Evolutionary conservation across 1,139 yeast species (phyloP), one percentile per base, ranked within the genome.

Genomic region (Yamadazyma diddensiae): DNA sequence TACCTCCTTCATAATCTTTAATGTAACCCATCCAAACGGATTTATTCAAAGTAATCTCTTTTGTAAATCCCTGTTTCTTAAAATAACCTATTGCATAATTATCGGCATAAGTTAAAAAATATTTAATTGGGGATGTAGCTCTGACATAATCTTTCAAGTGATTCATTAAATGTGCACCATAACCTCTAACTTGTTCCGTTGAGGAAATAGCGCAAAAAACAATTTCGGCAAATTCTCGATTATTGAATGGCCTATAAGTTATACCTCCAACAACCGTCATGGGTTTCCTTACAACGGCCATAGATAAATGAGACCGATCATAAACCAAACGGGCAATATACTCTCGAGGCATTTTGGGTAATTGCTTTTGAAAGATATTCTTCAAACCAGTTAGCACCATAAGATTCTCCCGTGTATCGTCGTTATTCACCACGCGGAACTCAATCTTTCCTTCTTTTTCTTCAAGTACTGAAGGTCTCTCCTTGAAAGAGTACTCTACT

Each of bases 1-100:
- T 94, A 48, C 98, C 98, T 22, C 99, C 99, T 63, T 92, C 99
- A 57, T 92, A 92, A 65, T 92, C 98, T 59, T 94, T 92, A 53
- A 92, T 92, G 57, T 92, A 92, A 5, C 99, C 99, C 94, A 88
- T 87, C 99, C 99, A 92, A 23, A 82, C 73, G 27, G 80, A 77
- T 47, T 82, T 83, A 31, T 90, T 94, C 31, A 92, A 69, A 4
- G 95, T 74, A 28, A 92, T 84, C 42, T 92, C 97, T 54, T 92
- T 94, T 15, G 97, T 90, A 59, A 92, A 92, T 1, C 99, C 99
- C 59, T 92, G 99, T 55, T 92, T 92, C 52, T 90, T 90, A 70
- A 92, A 92, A 58, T 92, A 92, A 2, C 99, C 99, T 59, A 92
- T 92, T 34, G 99, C 99, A 59, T 92, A 92, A 59, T 92, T 92